Percentiles rank a stretch among this genome's conserved stretches.
Conservation (phyloP, 2,329 filamentous ascomycete genomes). For the Trichoderma sp. region DNA sequence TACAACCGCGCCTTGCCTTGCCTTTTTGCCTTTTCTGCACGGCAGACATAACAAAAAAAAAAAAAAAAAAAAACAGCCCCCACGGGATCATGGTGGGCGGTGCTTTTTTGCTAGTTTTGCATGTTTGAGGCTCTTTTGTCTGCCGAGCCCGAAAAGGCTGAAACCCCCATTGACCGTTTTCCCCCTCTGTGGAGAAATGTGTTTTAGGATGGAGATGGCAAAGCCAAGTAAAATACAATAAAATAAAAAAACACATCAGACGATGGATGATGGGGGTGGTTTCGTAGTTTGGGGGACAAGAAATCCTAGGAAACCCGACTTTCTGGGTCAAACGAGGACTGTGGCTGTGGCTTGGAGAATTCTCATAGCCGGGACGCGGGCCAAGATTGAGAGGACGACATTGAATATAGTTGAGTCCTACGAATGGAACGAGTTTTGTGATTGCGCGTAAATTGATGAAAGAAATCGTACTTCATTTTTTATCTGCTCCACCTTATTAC, state of each 20-base stretch:
- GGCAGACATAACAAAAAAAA: neutral
- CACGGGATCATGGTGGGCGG: neutral
- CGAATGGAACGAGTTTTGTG: neutral
- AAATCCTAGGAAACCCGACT: neutral
- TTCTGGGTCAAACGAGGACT: neutral
- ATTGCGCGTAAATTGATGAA: neutral
- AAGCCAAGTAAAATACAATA: neutral
- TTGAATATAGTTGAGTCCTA: neutral
- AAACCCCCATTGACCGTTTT: neutral
- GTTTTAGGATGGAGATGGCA: neutral
- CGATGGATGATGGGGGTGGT: neutral
- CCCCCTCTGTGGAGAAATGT: neutral
- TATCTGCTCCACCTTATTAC: neutral
- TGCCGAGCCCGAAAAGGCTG: neutral
- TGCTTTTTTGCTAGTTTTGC: neutral
- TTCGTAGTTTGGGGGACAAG: neutral
- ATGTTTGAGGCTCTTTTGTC: neutral
- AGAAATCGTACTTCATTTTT: neutral
- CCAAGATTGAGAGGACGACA: neutral
- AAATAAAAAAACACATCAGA: neutral
- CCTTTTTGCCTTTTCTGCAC: neutral
- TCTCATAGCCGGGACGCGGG: neutral
- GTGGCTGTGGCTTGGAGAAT: neutral
- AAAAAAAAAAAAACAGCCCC: neutral
- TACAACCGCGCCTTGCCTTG: neutral